These are phyloP conservation scores for Candida buenavistaensis DNA, from an alignment of 1,139 yeast genomes.

Conservation along the genomic window DNA sequence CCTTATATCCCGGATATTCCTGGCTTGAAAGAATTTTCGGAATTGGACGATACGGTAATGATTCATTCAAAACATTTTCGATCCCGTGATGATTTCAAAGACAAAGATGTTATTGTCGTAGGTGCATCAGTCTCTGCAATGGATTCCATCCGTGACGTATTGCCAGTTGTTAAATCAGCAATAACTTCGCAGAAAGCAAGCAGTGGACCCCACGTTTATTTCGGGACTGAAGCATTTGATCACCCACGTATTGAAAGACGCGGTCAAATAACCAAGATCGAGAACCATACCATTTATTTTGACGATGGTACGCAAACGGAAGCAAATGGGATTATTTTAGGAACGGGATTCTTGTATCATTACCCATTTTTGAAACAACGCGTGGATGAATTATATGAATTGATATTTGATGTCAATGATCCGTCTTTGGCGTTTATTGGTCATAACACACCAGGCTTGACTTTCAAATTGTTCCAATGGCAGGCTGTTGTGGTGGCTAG, in stretches of 20 bases:
- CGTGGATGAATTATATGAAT: slow-evolving; percentile 33
- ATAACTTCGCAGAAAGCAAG: slow-evolving; percentile 43
- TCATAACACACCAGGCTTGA: slow-evolving; percentile 40
- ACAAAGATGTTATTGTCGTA: slow-evolving; percentile 36
- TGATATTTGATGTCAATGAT: slow-evolving; percentile 36
- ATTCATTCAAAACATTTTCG: slow-evolving; percentile 46
- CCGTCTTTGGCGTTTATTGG: slow-evolving; percentile 41
- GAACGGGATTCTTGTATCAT: slow-evolving; percentile 46
- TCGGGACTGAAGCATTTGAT: slow-evolving; percentile 38
- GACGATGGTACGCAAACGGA: slow-evolving; percentile 26
- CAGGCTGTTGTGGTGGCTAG: slow-evolving; percentile 40
- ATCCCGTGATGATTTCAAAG: slow-evolving; percentile 24
- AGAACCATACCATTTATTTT: slow-evolving; percentile 25
- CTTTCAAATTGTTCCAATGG: slow-evolving; percentile 42
- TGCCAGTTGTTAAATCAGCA: slow-evolving; percentile 29
- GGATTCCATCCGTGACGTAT: slow-evolving; percentile 44
- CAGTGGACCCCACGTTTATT: slow-evolving; percentile 40
- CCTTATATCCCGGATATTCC: slow-evolving; percentile 35
- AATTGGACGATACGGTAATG: slow-evolving; percentile 23
- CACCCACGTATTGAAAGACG: slow-evolving; percentile 28
- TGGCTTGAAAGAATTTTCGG: slow-evolving; percentile 37
- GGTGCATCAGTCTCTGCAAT: slow-evolving; percentile 47
- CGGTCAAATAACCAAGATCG: slow-evolving; percentile 33
- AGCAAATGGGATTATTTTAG: slow-evolving; percentile 42
- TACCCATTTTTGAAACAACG: slow-evolving; percentile 39